A percentile compares a stretch with the other conserved stretches of the same genome.
Evolutionary conservation across 2,329 filamentous ascomycete genomes (phyloP).

Genomic region (Xylariaceae sp.): DNA sequence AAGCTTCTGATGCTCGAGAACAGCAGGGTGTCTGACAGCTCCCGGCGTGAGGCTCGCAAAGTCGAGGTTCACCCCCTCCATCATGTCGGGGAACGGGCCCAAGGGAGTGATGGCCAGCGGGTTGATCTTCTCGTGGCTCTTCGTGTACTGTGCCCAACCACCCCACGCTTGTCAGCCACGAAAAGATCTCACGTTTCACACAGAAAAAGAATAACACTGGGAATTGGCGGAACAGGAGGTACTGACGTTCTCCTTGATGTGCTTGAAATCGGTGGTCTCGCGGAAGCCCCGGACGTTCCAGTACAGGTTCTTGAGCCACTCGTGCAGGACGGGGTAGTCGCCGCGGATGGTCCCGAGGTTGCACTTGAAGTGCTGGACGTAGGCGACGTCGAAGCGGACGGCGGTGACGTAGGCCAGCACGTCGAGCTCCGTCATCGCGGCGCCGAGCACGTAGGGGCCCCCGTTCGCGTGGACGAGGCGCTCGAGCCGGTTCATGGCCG

Average conservation of each 20-base stretch:
- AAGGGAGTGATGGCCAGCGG: constrained; percentile 54
- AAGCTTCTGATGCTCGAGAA: constrained; percentile 27
- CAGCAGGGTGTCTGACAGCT: constrained; percentile 33
- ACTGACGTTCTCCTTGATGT: constrained; percentile 56
- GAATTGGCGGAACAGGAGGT: neutral
- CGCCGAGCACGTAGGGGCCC: constrained; percentile 49
- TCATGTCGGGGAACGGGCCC: constrained; percentile 52
- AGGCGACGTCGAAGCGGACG: constrained; percentile 53
- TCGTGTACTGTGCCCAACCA: constrained; percentile 30
- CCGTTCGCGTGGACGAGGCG: constrained; percentile 26
- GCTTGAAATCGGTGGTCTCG: constrained; percentile 55
- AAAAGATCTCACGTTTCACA: too few relatives aligned
- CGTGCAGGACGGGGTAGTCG: constrained; percentile 52
- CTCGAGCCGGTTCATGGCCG: constrained; percentile 52
- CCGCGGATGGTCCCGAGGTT: constrained; percentile 54
- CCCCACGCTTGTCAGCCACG: neutral
- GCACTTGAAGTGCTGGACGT: constrained; percentile 61
- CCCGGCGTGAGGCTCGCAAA: constrained; percentile 40
- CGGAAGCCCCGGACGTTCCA: constrained; percentile 46
- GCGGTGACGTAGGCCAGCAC: constrained; percentile 49
- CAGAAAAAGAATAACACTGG: too few relatives aligned
- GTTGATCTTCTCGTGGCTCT: constrained; percentile 53
- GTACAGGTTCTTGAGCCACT: constrained; percentile 54
- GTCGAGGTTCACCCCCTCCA: constrained; percentile 41
- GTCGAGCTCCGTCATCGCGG: constrained; percentile 51